Evolutionary conservation across 108 stramenopile genomes (phyloP), one percentile per base, ranked within the genome.

Genomic region (Pseudonitzschia delicatissima): DNA sequence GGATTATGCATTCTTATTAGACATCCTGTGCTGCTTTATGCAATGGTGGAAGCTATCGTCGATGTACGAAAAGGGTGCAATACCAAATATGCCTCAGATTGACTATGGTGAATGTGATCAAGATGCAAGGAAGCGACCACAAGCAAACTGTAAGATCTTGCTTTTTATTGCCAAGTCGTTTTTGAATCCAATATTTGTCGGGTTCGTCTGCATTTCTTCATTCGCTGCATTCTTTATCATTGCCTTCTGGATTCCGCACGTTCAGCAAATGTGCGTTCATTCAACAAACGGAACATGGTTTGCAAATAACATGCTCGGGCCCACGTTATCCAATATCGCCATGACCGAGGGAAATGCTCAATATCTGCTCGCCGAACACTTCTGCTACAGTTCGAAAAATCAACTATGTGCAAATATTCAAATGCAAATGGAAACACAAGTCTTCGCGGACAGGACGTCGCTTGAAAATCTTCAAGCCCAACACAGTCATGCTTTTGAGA

Each of bases 261-360:
- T 81, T 20, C 44, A 72, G 45, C 32, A 33, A n/a, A 60, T 47
- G 61, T 81, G 80, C 44, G 44, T 68, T 17, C 67, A 72, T 23
- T 64, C 80, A 15, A 18, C 34, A 27, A 48, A 76, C 28, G 80
- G 80, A 2, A 81, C 80, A n/a, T 81, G 67, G 58, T 36, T 81
- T 29, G 80, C 75, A n/a, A 68, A 65, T 36, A 57, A 64, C 21
- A 51, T 81, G 27, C 39, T 81, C 37, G 64, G 52, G n/a, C 80
- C 80, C 12, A 28, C 72, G 13, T 33, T 74, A 4, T 37, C 76
- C 11, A 81, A 81, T 47, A 50, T 65, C 23, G 80, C 80, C 13
- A 76, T 61, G 45, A 34, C 52, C 11, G 27, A 29, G 45, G 80
- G 80, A 66, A 72, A 76, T 52, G 39, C 65, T 21, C 25, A 59